Percentiles rank a stretch among this genome's conserved stretches.
These are phyloP conservation scores for Kluyveromyces sp. DNA, from an alignment of 1,139 yeast species.

Conservation along the genomic window DNA sequence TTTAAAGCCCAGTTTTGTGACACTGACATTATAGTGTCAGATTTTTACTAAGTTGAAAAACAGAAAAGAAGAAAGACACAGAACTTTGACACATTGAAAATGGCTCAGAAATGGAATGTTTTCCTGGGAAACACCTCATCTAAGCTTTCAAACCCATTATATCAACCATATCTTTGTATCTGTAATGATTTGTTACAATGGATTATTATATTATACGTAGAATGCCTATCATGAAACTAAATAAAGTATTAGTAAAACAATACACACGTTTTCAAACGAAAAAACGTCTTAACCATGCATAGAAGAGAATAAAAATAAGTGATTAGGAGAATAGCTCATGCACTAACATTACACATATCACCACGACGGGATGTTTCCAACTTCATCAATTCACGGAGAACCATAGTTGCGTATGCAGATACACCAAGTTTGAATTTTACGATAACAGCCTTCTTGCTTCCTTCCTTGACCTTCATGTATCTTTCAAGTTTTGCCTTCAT, in stretches of 20 bases:
- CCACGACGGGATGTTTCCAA: constrained; percentile 68
- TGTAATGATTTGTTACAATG: too few relatives aligned
- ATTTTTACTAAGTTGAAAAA: not conserved
- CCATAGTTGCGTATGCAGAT: constrained; percentile 97
- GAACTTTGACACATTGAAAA: not conserved
- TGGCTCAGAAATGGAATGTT: too few relatives aligned
- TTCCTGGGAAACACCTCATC: too few relatives aligned
- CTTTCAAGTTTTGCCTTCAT: constrained; percentile 30
- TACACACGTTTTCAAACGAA: too few relatives aligned
- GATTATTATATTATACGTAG: too few relatives aligned
- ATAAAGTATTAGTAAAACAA: too few relatives aligned
- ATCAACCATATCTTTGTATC: too few relatives aligned
- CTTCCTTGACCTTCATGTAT: constrained; percentile 34
- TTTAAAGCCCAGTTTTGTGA: not conserved
- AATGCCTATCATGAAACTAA: too few relatives aligned
- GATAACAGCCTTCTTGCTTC: constrained; percentile 59
- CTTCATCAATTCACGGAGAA: constrained; percentile 84
- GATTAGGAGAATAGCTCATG: not conserved
- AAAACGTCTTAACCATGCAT: too few relatives aligned
- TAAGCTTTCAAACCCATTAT: too few relatives aligned
- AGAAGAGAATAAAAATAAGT: not conserved
- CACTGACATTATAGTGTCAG: constrained; percentile 3
- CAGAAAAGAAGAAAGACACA: not conserved
- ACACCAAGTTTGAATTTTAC: constrained; percentile 73
- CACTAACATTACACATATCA: constrained; percentile 35